Percentiles rank a stretch among this genome's conserved stretches.
phyloP scores from a whole-genome alignment of 768 basidiomycete genomes.

The Suillus variegatus region DNA sequence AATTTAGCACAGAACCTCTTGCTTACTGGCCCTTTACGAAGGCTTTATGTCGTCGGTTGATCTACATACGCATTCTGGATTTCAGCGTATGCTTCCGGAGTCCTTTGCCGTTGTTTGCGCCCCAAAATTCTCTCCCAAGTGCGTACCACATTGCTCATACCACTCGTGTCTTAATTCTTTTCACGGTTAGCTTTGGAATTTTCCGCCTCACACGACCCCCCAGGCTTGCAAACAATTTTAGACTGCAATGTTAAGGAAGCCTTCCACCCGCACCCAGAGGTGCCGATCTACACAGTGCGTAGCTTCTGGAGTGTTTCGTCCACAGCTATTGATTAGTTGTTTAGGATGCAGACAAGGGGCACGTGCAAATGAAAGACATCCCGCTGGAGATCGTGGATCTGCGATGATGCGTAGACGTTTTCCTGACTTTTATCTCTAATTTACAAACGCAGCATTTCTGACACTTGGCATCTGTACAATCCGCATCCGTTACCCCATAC shows the following conservation, averaged over 20 bases:
- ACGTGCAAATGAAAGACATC: conserved; percentile 76
- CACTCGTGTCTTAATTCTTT: not conserved
- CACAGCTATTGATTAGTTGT: not conserved
- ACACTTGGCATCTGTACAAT: conserved; percentile 3
- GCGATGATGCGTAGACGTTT: conserved; percentile 35
- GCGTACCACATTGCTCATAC: too few species aligned
- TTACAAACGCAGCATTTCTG: not conserved
- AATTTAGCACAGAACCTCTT: not conserved
- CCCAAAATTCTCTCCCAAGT: too few species aligned
- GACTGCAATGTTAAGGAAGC: conserved; percentile 69
- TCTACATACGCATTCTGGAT: conserved; percentile 87
- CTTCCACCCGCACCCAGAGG: conserved; percentile 84
- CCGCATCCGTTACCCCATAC: conserved; percentile 2
- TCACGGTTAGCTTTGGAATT: conserved; percentile 63
- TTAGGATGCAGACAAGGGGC: conserved; percentile 84
- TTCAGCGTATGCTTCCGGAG: conserved; percentile 88
- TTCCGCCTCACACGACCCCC: conserved; percentile 90
- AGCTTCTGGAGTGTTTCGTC: conserved; percentile 4
- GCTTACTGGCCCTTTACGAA: conserved; percentile 24
- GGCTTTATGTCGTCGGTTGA: conserved; percentile 96
- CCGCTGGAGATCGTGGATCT: conserved; percentile 84
- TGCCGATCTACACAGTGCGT: conserved; percentile 80
- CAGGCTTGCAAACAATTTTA: conserved; percentile 72
- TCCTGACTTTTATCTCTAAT: not conserved
- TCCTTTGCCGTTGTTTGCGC: conserved; percentile 87